phyloP scores from a whole-genome alignment of 805 yeast genomes.

The Pichia sporocuriosa region DNA sequence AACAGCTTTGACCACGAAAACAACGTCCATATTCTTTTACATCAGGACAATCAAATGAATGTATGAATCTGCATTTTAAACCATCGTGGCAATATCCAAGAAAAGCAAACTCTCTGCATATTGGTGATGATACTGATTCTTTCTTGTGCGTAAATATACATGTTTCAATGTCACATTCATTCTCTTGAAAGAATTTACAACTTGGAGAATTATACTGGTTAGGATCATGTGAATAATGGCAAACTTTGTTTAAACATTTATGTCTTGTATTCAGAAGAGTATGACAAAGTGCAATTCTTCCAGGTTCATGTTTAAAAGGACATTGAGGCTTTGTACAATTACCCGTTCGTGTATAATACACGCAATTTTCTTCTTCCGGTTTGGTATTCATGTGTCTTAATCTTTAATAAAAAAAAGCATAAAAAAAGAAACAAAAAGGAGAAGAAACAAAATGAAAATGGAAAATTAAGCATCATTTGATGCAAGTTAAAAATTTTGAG shows the following conservation, averaged over 20 bases:
- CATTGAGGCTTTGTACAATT: constrained; percentile 50
- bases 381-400: neutral
- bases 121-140: constrained; percentile 30
- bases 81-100: constrained; percentile 68
- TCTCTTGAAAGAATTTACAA: constrained; percentile 46
- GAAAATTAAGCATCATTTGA: no score
- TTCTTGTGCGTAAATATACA: constrained; percentile 48
- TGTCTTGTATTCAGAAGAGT: constrained; percentile 33
- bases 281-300: constrained; percentile 48
- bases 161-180: constrained; percentile 39
- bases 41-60: constrained; percentile 65
- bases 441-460: no score
- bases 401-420: no score
- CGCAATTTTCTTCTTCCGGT: constrained; percentile 6
- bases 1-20: constrained; percentile 44
- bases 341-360: constrained; percentile 34
- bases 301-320: constrained; percentile 43
- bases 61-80: constrained; percentile 46
- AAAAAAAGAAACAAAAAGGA: no score
- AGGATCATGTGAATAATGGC: constrained; percentile 51
- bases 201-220: constrained; percentile 54
- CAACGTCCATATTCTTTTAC: constrained; percentile 56
- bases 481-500: no score
- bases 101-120: constrained; percentile 62
- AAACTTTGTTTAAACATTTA: constrained; percentile 42